phyloP scores from a whole-genome alignment of 176 grass and related monocot species.

The Phoenix dactylifera region DNA sequence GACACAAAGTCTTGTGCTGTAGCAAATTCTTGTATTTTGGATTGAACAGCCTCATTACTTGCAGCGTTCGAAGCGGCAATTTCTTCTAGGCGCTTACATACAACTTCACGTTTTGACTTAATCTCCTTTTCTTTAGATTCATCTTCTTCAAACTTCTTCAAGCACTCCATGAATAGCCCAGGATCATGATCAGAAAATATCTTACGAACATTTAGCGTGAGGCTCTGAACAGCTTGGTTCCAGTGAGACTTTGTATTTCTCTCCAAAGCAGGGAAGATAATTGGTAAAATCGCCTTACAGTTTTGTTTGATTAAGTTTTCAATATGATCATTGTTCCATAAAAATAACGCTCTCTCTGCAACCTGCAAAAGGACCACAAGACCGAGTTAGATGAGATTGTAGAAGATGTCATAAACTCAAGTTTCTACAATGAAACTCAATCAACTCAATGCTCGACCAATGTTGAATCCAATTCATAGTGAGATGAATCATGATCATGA shows the following conservation, averaged over 20 bases:
- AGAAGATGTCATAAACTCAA: too few relatives aligned
- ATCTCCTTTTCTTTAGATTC: conserved; percentile 63
- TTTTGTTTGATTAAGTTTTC: conserved; percentile 96
- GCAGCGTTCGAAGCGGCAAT: conserved; percentile 39
- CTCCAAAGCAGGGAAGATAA: conserved; percentile 90
- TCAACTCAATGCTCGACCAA: too few relatives aligned
- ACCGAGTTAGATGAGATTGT: too few relatives aligned
- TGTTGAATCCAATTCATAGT: too few relatives aligned
- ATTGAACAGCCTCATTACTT: conserved; percentile 22
- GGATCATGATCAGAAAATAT: conserved; percentile 85
- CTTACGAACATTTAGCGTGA: conserved; percentile 83
- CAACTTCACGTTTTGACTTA: conserved; percentile 37
- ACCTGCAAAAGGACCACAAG: conserved; percentile 34
- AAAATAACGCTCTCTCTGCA: conserved; percentile 87
- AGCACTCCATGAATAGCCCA: conserved; percentile 52
- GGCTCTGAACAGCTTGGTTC: conserved; percentile 90
- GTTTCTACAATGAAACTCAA: too few relatives aligned
- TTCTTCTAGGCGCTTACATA: conserved; percentile 80
- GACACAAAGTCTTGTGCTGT: too few relatives aligned
- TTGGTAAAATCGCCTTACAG: conserved; percentile 74
- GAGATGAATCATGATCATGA: too few relatives aligned
- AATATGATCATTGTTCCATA: conserved; percentile 99
- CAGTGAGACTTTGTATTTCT: conserved; percentile 65
- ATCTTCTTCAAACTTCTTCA: conserved; percentile 56
- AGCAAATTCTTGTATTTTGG: too few relatives aligned